Percentiles rank a stretch among this genome's conserved stretches.
Evolutionary conservation across 352 stramenopile species (phyloP).

Genomic region (Detonula confervacea): DNA sequence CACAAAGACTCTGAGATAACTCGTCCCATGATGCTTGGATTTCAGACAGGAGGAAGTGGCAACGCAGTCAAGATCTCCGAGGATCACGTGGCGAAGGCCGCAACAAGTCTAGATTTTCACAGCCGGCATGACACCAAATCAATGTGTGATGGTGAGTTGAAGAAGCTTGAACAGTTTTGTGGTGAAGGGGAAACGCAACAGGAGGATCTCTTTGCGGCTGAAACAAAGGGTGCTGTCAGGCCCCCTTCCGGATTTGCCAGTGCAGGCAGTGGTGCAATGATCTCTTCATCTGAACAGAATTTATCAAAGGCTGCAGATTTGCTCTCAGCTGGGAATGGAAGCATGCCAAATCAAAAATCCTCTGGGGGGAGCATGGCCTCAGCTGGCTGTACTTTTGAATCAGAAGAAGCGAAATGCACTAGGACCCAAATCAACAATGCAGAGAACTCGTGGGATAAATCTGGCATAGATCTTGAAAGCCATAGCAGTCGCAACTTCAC

Average conservation of each 20-base stretch:
- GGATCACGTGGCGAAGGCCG: constrained; percentile 20
- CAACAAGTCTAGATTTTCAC: constrained; percentile 3
- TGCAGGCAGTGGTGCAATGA: constrained; percentile 23
- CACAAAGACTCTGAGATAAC: neutral
- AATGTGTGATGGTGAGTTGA: neutral
- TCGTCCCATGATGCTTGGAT: neutral
- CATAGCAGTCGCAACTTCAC: neutral
- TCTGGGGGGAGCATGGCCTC: no score
- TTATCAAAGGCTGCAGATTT: constrained; percentile 1
- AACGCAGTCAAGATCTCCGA: constrained; percentile 22
- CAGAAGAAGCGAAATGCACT: neutral
- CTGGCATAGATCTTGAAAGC: no score
- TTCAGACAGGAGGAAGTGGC: constrained; percentile 27
- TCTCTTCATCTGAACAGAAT: constrained; percentile 15
- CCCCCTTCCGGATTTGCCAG: constrained; percentile 13
- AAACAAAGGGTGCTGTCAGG: neutral
- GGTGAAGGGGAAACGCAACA: no score
- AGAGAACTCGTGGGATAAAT: neutral
- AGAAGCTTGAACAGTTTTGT: no score
- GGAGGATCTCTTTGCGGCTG: no score
- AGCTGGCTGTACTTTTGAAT: no score
- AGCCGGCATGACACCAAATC: neutral
- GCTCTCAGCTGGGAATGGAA: neutral
- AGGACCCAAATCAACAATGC: neutral
- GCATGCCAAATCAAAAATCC: neutral